phyloP scores from a whole-genome alignment of 2,329 filamentous ascomycete genomes.

The Stagonosporopsis tanaceti region DNA sequence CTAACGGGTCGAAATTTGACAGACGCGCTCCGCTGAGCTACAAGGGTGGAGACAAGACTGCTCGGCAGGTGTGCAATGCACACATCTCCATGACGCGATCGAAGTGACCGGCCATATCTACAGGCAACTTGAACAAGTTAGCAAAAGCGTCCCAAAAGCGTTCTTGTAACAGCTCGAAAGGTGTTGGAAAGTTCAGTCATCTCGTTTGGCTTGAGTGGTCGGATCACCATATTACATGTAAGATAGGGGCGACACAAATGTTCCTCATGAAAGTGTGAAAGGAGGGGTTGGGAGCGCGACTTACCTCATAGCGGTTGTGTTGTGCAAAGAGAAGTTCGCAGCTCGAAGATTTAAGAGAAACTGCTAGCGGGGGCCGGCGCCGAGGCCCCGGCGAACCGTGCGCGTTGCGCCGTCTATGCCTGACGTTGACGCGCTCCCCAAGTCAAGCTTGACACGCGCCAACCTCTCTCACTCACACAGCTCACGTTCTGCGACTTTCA shows the following conservation, averaged over 20 bases:
- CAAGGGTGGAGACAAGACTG: slow-evolving; percentile 10
- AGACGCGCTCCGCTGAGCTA: slow-evolving; percentile 18
- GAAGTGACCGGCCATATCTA: slow-evolving; percentile 5
- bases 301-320: slow-evolving; percentile 42
- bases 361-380: slow-evolving; percentile 16
- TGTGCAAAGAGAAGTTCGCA: slow-evolving; percentile 28
- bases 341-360: slow-evolving; percentile 27
- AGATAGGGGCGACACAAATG: slow-evolving; percentile 52
- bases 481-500: background rate
- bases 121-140: slow-evolving; percentile 26
- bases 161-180: slow-evolving; percentile 12
- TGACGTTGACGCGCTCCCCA: slow-evolving; percentile 21
- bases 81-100: background rate
- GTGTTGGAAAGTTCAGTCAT: slow-evolving; percentile 41
- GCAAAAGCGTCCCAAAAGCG: slow-evolving; percentile 18
- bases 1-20: slow-evolving; percentile 1
- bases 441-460: slow-evolving; percentile 7
- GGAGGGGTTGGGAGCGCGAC: slow-evolving; percentile 23
- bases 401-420: slow-evolving; percentile 11
- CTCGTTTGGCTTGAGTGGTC: slow-evolving; percentile 53
- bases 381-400: slow-evolving; percentile 15
- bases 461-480: background rate
- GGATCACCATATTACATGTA: slow-evolving; percentile 49
- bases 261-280: slow-evolving; percentile 42
- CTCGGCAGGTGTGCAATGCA: background rate